These are phyloP conservation scores for Telopea speciosissima DNA, from an alignment of 177 flowering plant species.

Conservation along the genomic window DNA sequence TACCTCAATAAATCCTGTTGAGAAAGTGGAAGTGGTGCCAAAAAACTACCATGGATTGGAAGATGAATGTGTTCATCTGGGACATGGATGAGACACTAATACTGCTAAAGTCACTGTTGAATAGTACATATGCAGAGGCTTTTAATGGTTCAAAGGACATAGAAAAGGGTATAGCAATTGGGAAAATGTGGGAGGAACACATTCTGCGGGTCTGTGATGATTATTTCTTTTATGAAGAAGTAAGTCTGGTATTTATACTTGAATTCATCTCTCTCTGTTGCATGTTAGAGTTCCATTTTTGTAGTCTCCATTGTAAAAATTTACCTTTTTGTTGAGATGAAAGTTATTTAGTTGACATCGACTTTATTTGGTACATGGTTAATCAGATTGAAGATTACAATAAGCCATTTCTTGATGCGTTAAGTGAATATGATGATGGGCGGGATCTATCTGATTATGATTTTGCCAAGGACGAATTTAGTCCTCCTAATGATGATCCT, in stretches of 20 bases:
- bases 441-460: conserved; percentile 68
- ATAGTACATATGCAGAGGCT: conserved; percentile 69
- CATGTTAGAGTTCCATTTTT: background rate
- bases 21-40: background rate
- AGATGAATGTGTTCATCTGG: conserved; percentile 68
- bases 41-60: conserved; percentile 24
- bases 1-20: conserved; percentile 5
- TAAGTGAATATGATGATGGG: conserved; percentile 75
- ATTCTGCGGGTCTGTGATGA: conserved; percentile 72
- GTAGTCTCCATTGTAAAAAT: background rate
- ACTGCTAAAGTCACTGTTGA: conserved; percentile 73
- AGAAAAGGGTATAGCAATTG: conserved; percentile 64
- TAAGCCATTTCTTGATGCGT: conserved; percentile 60
- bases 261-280: too few relatives aligned
- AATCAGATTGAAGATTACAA: conserved; percentile 77
- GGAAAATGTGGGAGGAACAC: conserved; percentile 73
- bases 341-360: background rate
- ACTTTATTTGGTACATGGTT: conserved; percentile 6
- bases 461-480: conserved; percentile 58
- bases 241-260: conserved; percentile 20
- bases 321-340: background rate
- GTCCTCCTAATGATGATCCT: conserved; percentile 47
- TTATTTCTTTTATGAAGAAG: conserved; percentile 82
- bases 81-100: conserved; percentile 86
- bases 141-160: conserved; percentile 68